Base-by-base conservation (phyloP, 805 yeast species). In the Metschnikowia colocasiae region DNA sequence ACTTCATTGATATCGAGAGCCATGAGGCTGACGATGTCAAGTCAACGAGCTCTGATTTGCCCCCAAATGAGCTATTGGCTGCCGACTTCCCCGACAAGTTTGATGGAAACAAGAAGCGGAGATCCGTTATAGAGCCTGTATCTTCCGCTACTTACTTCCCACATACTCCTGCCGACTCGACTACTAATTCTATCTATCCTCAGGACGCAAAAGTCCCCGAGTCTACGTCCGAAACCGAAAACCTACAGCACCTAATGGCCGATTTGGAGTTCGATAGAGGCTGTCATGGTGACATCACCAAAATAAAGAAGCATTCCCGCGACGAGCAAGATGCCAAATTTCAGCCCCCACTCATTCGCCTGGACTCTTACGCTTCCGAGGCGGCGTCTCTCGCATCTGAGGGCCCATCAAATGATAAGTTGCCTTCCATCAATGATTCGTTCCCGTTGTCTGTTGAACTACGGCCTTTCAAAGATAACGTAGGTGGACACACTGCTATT, bases 401-500 rank as follows among this genome's bases (percentile, higher is more conserved):
- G 36, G 26, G 37, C n/a, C 35, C 32, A 12, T 19, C 13, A 10
- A 30, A 25, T n/a, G 44, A 38, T 4, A 38, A 23, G 2, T 26
- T 40, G 20, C 32, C 45, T 25, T 12, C 32, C 30, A 31, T 31
- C 10, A 20, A 27, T 6, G 33, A 25, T 16, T 27, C 40, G 4
- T 85, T 74, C 54, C 86, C 90, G 2, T 67, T 89, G 26, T 87
- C 96, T 1, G 96, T 91, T 1, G 97, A 92, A 62, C 68, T 92
- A 49, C 80, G 87, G 45, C 98, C 98, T 1, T 92, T 91, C 67
- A 83, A 84, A 47, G 90, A 94, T 62, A 90, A 87, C 61, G 98
- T 94, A 19, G 99, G 99, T 6, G 99, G 99, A 0, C 99, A 94
- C 63, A 92, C 97, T 0, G 97, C 97, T 1, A 90, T 94, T 30